Percentiles rank a stretch among this genome's conserved stretches.
Evolutionary conservation across 352 stramenopile genomes (phyloP).

Genomic region (Pythium chondricola): DNA sequence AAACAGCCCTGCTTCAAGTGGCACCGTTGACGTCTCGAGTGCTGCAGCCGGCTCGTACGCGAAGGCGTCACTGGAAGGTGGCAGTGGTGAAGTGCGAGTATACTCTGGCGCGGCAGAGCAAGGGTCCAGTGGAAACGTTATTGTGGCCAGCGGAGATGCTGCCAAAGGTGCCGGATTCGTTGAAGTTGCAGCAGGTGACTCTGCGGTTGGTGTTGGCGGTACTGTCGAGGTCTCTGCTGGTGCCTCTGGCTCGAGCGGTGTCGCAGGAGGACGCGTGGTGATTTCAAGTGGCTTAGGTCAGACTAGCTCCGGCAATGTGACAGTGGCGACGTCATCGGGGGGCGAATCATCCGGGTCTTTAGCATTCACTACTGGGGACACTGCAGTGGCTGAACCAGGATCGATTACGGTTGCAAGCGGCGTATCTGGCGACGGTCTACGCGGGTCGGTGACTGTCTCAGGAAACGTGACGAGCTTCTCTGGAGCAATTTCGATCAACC

Average conservation of each 20-base stretch:
- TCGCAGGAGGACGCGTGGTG: background rate
- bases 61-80: constrained; percentile 26
- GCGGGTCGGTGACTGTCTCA: background rate
- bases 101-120: constrained; percentile 30
- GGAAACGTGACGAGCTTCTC: background rate
- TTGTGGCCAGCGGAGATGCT: constrained; percentile 15
- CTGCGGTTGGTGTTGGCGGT: background rate
- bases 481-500: background rate
- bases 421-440: background rate
- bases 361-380: background rate
- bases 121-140: constrained; percentile 16
- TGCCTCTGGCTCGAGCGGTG: background rate
- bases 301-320: background rate
- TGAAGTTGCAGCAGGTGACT: background rate
- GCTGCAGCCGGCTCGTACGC: constrained; percentile 33
- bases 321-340: constrained; percentile 1
- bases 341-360: constrained; percentile 1
- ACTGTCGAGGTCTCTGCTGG: background rate
- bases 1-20: constrained; percentile 37
- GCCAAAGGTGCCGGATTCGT: constrained; percentile 2
- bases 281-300: constrained; percentile 3
- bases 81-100: constrained; percentile 31
- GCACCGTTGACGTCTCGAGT: constrained; percentile 37
- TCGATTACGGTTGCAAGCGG: background rate
- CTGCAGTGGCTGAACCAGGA: too few relatives aligned